Base-by-base conservation (phyloP, 352 stramenopile genomes). In the Phytophthora rubi region DNA sequence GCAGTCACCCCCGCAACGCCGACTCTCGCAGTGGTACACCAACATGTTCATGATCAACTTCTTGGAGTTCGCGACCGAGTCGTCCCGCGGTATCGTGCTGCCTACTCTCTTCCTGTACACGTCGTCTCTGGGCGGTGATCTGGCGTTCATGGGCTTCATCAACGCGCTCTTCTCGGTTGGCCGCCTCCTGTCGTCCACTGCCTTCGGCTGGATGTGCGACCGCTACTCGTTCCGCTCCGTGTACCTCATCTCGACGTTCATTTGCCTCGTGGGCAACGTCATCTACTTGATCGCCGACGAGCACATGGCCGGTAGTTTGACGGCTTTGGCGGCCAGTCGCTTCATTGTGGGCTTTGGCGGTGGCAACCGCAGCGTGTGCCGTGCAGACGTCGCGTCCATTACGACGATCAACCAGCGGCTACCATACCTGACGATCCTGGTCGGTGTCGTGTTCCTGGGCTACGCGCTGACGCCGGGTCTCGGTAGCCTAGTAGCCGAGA, bases 31-130 rank as follows among this genome's bases (percentile, higher is more conserved):
- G 48, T 93, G 86, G 86, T 88, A 89, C 63, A 66, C 80, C 55
- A 88, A 92, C 68, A 92, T 93, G 81, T 72, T 77, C 57, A 81
- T 94, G 55, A 82, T 94, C 75, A 92, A 94, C 76, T 89, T 94
- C 62, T 68, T 94, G 55, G 84, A 94, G 60, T 91, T 94, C 74
- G 72, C 86, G 21, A 83, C 84, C 45, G 86, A 94, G 61, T 91
- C 82, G 1, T 88, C 86, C 8, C 81, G 86, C 10, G 86, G 86
- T 28, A 73, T 94, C 37, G 85, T 92, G 70, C 70, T 94, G 53
- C 71, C 86, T n/a, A 92, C 86, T 57, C 82, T 93, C 16, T 93
- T 90, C 73, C 78, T 93, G 15, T 93, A 93, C 74, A 89, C 72
- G 62, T 84, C 84, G 60, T 93, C 86, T 32, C 72, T 93, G 18